A percentile compares a stretch with the other conserved stretches of the same genome.
Evolutionary conservation across 2,329 filamentous ascomycete genomes (phyloP).

Genomic region (Cercospora janseana): DNA sequence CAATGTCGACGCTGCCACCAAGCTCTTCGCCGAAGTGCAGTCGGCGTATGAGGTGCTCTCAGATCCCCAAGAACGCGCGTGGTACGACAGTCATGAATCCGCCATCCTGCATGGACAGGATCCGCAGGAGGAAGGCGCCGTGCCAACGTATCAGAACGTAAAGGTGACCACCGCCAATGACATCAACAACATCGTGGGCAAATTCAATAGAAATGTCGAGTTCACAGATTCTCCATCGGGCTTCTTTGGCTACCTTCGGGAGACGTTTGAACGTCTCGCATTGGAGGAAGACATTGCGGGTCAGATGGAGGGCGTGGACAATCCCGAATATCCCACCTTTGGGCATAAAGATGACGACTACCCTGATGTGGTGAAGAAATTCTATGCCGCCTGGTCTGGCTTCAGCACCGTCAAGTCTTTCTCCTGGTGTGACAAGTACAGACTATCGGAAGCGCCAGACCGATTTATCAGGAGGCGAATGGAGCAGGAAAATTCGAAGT

Average conservation of each 20-base stretch:
- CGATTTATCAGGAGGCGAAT: conserved; percentile 76
- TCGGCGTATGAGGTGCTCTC: conserved; percentile 94
- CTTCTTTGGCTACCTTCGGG: conserved; percentile 77
- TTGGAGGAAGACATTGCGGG: conserved; percentile 75
- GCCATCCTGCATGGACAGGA: conserved; percentile 72
- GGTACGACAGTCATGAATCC: conserved; percentile 94
- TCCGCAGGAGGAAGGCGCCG: conserved; percentile 47
- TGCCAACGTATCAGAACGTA: conserved; percentile 66
- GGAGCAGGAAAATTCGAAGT: conserved; percentile 90
- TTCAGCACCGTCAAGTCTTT: conserved; percentile 86
- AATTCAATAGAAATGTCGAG: conserved; percentile 73
- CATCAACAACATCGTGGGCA: conserved; percentile 72
- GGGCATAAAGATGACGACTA: conserved; percentile 73
- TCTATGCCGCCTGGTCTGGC: conserved; percentile 76
- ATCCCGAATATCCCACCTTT: conserved; percentile 74
- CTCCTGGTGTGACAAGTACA: conserved; percentile 83
- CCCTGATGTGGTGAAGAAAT: conserved; percentile 71
- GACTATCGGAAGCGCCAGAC: conserved; percentile 82
- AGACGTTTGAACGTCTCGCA: conserved; percentile 76
- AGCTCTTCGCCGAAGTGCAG: conserved; percentile 85
- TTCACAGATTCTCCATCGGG: conserved; percentile 77
- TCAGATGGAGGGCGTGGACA: conserved; percentile 62
- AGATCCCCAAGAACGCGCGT: conserved; percentile 90
- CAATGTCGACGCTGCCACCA: conserved; percentile 78
- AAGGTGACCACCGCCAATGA: conserved; percentile 78